Percentiles rank a stretch among this genome's conserved stretches.
phyloP scores from a whole-genome alignment of 2,329 filamentous ascomycete genomes.

The Atkinsonella texensis region DNA sequence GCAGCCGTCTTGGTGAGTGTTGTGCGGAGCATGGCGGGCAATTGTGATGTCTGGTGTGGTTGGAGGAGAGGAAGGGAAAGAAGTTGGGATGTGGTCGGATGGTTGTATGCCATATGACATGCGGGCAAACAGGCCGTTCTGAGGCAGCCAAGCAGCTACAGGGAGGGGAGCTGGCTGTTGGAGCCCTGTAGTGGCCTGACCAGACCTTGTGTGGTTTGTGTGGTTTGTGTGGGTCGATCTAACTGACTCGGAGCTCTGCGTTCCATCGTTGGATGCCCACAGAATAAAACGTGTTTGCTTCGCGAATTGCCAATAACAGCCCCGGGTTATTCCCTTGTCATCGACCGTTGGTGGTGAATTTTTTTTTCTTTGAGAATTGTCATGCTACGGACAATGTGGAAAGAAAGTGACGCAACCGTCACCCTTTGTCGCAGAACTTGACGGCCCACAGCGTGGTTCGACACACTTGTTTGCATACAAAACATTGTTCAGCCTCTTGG shows the following conservation, averaged over 20 bases:
- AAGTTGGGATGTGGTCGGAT: conserved; percentile 2
- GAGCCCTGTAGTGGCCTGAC: background rate
- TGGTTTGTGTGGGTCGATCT: background rate
- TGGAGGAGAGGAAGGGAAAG: conserved; percentile 4
- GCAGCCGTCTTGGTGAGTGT: conserved; percentile 42
- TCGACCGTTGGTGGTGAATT: background rate
- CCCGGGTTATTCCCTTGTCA: background rate
- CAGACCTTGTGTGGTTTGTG: background rate
- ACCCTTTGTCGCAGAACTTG: too few species aligned
- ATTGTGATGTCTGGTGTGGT: conserved; percentile 7
- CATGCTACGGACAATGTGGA: too few species aligned
- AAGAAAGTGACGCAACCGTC: too few species aligned
- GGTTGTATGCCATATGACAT: conserved; percentile 6
- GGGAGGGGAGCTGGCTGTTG: background rate
- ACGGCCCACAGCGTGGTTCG: too few species aligned
- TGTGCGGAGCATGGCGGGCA: conserved; percentile 53
- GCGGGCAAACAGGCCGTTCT: background rate
- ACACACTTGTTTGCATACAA: too few species aligned
- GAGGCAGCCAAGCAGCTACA: background rate
- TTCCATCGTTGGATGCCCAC: too few species aligned
- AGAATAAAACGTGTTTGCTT: background rate
- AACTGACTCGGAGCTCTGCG: background rate
- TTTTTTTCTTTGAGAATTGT: too few species aligned
- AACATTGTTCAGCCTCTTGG: too few species aligned
- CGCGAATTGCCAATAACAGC: background rate